A percentile compares a stretch with the other conserved stretches of the same genome.
Evolutionary conservation across 2,329 filamentous ascomycete species (phyloP).

Genomic region (Pseudogymnoascus sp.): DNA sequence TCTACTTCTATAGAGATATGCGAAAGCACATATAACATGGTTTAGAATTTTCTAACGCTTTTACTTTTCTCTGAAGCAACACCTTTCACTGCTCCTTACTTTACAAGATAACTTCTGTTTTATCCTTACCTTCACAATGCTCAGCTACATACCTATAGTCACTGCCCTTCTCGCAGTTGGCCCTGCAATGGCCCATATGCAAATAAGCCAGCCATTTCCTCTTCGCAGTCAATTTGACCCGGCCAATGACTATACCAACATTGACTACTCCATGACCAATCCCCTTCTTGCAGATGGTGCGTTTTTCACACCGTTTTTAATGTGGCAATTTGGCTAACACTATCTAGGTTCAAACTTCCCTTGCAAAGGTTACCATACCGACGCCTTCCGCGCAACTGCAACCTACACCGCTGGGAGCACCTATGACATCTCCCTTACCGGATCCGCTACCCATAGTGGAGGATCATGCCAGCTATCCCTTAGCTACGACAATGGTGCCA

Average conservation of each 20-base stretch:
- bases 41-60: neutral
- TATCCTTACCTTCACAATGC: neutral
- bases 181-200: conserved; percentile 5
- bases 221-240: neutral
- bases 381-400: neutral
- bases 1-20: neutral
- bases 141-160: neutral
- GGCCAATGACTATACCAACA: neutral
- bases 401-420: neutral
- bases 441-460: conserved; percentile 42
- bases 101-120: neutral
- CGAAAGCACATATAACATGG: neutral
- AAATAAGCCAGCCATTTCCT: neutral
- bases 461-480: conserved; percentile 54
- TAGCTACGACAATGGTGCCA: conserved; percentile 49
- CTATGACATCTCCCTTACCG: conserved; percentile 21
- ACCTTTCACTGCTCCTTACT: neutral
- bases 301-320: neutral
- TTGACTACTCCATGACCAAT: neutral
- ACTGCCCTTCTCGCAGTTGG: neutral
- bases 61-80: neutral
- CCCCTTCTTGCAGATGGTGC: conserved; percentile 5
- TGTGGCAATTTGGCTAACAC: neutral
- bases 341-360: conserved; percentile 4
- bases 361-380: neutral